Percentiles rank a stretch among this genome's conserved stretches.
These are phyloP conservation scores for Amauroascus niger DNA, from an alignment of 2,329 filamentous ascomycete species.

Conservation along the genomic window DNA sequence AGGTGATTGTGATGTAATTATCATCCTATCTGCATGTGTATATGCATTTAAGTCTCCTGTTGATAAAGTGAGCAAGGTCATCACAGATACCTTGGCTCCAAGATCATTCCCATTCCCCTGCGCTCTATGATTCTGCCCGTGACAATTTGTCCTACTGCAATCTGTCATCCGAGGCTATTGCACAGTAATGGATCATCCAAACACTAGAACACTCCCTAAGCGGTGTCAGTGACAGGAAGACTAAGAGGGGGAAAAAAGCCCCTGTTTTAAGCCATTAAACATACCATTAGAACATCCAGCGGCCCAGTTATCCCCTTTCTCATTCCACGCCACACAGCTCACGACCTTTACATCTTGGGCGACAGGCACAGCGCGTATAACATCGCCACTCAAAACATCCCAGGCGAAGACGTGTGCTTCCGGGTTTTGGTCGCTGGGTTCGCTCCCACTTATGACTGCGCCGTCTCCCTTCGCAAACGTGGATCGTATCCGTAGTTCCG, in stretches of 20 bases:
- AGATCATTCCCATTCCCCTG: neutral
- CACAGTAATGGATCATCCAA: neutral
- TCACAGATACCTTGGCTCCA: neutral
- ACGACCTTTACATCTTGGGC: constrained; percentile 35
- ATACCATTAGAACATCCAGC: constrained; percentile 36
- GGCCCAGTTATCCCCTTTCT: constrained; percentile 32
- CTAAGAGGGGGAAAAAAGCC: no score
- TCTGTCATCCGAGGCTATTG: no score
- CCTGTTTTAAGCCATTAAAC: constrained; percentile 3
- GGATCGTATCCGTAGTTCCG: constrained; percentile 63
- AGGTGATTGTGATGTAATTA: neutral
- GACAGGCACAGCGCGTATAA: constrained; percentile 50
- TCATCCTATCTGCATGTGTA: neutral
- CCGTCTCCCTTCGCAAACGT: constrained; percentile 66
- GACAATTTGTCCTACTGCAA: neutral
- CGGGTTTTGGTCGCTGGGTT: constrained; percentile 12
- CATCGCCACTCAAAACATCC: constrained; percentile 68
- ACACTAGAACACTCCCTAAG: constrained; percentile 6
- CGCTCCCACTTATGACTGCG: constrained; percentile 67
- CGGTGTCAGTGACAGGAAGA: neutral
- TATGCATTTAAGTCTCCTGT: neutral
- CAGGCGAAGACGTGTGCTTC: constrained; percentile 49
- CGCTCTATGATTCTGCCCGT: neutral
- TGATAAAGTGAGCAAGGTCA: no score
- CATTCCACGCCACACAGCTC: constrained; percentile 40